These are phyloP conservation scores for Bipolaris gigantea DNA, from an alignment of 2,329 filamentous ascomycete genomes.

Conservation along the genomic window DNA sequence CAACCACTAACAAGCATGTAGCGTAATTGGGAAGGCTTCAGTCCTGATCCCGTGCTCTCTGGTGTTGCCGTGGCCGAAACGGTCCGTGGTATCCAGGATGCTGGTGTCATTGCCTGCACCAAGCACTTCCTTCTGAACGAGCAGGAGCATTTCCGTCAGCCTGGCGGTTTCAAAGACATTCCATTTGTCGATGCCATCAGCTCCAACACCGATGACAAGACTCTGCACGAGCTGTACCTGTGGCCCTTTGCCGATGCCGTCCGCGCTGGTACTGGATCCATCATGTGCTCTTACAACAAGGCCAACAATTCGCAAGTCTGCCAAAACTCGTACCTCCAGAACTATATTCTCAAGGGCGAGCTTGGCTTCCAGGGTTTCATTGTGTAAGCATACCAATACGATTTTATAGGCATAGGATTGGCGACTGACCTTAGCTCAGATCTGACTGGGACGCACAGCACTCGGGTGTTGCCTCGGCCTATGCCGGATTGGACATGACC, in stretches of 20 bases:
- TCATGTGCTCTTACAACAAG: conserved; percentile 70
- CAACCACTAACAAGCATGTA: conserved; percentile 7
- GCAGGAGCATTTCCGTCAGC: conserved; percentile 72
- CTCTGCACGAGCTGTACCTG: conserved; percentile 65
- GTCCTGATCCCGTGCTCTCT: conserved; percentile 74
- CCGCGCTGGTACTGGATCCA: conserved; percentile 53
- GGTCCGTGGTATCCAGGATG: conserved; percentile 77
- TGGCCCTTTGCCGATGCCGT: conserved; percentile 60
- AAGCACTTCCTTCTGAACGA: conserved; percentile 62
- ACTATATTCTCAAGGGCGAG: conserved; percentile 76
- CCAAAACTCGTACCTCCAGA: conserved; percentile 76
- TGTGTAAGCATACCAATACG: conserved; percentile 17
- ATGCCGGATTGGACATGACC: conserved; percentile 80
- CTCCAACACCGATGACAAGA: conserved; percentile 65
- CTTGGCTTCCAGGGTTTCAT: conserved; percentile 70
- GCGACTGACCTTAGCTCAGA: not conserved
- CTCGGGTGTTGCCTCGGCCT: conserved; percentile 64
- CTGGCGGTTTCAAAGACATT: conserved; percentile 58
- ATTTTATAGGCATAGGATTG: not conserved
- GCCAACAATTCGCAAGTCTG: conserved; percentile 80
- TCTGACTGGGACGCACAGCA: conserved; percentile 80
- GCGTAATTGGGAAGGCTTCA: conserved; percentile 53
- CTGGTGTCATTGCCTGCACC: conserved; percentile 75
- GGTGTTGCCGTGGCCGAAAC: conserved; percentile 72
- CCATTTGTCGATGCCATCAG: conserved; percentile 65